phyloP scores from a whole-genome alignment of 1,284 basidiomycete genomes.

The Trichosporon faecale region DNA sequence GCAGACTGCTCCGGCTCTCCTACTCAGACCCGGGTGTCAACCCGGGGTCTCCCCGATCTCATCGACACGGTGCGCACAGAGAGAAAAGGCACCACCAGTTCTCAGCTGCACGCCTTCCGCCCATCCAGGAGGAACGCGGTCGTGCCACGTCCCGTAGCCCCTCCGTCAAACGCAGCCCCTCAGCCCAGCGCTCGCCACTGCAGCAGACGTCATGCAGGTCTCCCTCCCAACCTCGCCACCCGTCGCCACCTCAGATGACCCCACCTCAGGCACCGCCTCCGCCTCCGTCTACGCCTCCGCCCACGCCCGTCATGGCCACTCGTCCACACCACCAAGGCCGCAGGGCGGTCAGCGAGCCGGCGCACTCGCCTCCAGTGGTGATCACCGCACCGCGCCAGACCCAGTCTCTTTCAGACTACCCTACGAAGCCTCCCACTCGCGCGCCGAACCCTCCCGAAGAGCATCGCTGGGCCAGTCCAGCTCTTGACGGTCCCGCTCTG shows the following conservation, averaged over 20 bases:
- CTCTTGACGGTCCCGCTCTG: neutral
- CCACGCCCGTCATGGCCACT: too few species aligned
- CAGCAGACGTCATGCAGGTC: neutral
- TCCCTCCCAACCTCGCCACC: neutral
- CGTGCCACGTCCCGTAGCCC: neutral
- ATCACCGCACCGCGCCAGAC: too few species aligned
- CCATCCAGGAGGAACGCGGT: neutral
- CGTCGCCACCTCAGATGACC: too few species aligned
- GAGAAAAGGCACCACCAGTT: neutral
- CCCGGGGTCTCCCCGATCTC: neutral
- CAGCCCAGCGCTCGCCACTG: too few species aligned
- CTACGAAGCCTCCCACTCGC: too few species aligned
- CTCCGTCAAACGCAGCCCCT: too few species aligned
- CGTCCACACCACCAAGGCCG: too few species aligned
- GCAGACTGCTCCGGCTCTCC: neutral
- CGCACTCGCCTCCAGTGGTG: too few species aligned
- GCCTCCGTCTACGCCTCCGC: too few species aligned
- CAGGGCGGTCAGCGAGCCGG: too few species aligned
- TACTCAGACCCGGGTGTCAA: neutral
- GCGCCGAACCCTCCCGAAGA: too few species aligned
- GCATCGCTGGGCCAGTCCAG: neutral
- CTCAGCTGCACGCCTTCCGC: neutral
- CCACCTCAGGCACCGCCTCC: too few species aligned
- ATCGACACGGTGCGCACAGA: neutral
- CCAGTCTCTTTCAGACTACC: neutral